Evolutionary conservation across 2,329 filamentous ascomycete genomes (phyloP).

Genomic region (Phialophora expanda): DNA sequence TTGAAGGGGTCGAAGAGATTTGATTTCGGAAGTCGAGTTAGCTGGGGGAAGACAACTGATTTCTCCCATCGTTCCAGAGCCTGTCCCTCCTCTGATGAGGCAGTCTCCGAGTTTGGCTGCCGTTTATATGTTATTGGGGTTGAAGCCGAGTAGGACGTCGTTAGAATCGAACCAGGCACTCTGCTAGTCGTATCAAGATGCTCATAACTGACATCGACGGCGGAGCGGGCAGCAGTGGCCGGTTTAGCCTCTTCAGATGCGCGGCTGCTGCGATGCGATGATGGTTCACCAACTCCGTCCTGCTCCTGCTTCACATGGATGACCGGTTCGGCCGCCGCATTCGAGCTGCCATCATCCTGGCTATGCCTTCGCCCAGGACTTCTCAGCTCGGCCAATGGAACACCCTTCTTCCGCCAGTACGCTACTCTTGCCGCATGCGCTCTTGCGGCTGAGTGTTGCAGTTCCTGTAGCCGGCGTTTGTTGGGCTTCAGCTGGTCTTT

Average conservation of each 20-base stretch:
- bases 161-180: not conserved
- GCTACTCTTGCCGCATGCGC: constrained; percentile 33
- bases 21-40: constrained; percentile 22
- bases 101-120: not conserved
- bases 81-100: not conserved
- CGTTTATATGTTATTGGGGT: not conserved
- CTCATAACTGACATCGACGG: not conserved
- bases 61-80: not conserved
- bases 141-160: not conserved
- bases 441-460: constrained; percentile 33
- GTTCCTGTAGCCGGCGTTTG: constrained; percentile 32
- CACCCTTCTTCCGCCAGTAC: constrained; percentile 29
- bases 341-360: constrained; percentile 6
- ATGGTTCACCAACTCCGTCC: not conserved
- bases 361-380: not conserved
- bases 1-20: constrained; percentile 30
- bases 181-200: not conserved
- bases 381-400: not conserved
- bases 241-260: not conserved
- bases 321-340: not conserved
- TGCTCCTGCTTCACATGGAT: constrained; percentile 6
- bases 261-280: not conserved
- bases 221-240: not conserved
- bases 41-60: not conserved
- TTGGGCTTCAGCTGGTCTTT: constrained; percentile 26